These are phyloP conservation scores for Echinochloa phyllopogon DNA, from an alignment of 176 grass and related monocot genomes.

Conservation along the genomic window DNA sequence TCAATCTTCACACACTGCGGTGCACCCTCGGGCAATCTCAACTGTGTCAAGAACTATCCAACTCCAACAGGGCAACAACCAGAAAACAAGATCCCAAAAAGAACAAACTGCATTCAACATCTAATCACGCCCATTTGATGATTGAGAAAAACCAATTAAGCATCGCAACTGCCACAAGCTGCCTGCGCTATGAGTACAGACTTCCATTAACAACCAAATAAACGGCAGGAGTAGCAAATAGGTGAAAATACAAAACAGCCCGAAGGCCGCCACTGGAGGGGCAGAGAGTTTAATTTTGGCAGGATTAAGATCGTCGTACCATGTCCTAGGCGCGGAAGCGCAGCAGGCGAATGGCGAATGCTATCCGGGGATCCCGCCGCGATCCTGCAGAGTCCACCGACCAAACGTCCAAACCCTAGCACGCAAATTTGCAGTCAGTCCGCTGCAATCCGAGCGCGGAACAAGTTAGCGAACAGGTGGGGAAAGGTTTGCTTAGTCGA, in stretches of 20 bases:
- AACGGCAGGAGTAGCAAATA: neutral
- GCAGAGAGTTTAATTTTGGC: neutral
- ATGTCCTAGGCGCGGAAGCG: constrained; percentile 22
- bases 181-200: neutral
- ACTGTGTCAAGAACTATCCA: neutral
- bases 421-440: neutral
- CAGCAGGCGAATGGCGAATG: neutral
- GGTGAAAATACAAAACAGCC: neutral
- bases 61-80: neutral
- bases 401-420: constrained; percentile 45
- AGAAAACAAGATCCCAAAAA: constrained; percentile 1
- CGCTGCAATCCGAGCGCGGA: neutral
- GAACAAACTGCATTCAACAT: neutral
- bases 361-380: neutral
- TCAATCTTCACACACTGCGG: neutral
- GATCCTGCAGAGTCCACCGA: neutral
- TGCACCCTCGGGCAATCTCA: neutral
- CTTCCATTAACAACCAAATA: neutral
- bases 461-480: neutral
- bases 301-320: constrained; percentile 23
- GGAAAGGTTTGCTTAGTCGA: neutral
- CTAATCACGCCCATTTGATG: neutral
- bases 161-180: neutral
- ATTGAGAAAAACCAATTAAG: neutral
- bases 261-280: neutral